Evolutionary conservation across 148 eudicot genomes (phyloP), one percentile per base, ranked within the genome.

Genomic region (Simmondsia chinensis): DNA sequence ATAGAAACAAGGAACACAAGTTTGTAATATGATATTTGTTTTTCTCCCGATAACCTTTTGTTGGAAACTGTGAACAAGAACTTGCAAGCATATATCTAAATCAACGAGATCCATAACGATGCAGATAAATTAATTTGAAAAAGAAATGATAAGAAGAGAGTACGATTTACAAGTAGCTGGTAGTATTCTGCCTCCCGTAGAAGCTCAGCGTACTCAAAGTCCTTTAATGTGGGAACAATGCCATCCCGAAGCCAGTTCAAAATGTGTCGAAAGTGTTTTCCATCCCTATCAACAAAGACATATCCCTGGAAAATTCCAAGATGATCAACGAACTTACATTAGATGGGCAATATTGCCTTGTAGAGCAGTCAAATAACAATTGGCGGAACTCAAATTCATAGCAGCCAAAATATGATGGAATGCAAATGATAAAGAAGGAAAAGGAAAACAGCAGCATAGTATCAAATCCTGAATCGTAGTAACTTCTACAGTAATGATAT

Each of bases 191-290:
- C 96, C 67, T 88, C 94, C 44, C 94, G 64, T 48, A 80, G 30
- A 56, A 88, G 73, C 83, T 88, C 89, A 19, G 68, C 64, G 53
- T 75, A 83, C 43, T 88, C 94, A 16, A 65, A 50, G 39, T 88
- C 94, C 22, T 49, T 73, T 36, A 88, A 33, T 18, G 69, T 50
- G 33, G 96, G 85, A 66, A 88, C 63, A 31, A 69, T 69, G 29
- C 94, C 96, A 80, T 88, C 96, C 74, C 96, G 73, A 59, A 88
- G 67, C 96, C 96, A 88, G 43, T 88, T 88, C 57, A 88, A 61
- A 54, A 83, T 71, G 59, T 88, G 94, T 39, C 94, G 80, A 68
- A 88, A 88, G 68, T 83, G 83, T 59, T 73, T 69, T 28, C 94
- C 96, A 69, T 88, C 96, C 75, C 96, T 77, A 44, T 88, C 96